A percentile compares a stretch with the other conserved stretches of the same genome.
These are phyloP conservation scores for Rhynchospora pubera DNA, from an alignment of 176 grass and related monocot species.

Conservation along the genomic window DNA sequence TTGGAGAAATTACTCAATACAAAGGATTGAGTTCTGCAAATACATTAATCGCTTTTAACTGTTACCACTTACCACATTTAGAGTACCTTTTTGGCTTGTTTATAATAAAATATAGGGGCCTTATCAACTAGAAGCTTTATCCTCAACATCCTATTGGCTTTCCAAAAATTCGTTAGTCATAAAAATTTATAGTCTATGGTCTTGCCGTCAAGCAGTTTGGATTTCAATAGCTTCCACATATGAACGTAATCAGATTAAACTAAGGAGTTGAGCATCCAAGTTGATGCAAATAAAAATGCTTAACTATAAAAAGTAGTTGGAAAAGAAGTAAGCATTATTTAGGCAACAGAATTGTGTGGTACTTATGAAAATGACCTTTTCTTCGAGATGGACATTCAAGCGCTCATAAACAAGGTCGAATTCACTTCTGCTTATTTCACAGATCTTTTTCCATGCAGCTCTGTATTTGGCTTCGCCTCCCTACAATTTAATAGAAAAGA, in stretches of 20 bases:
- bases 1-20: neutral
- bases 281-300: neutral
- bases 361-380: slow-evolving; percentile 57
- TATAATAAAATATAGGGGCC: neutral
- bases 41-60: neutral
- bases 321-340: neutral
- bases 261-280: neutral
- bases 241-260: neutral
- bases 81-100: neutral
- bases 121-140: neutral
- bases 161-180: neutral
- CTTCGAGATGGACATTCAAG: slow-evolving; percentile 64
- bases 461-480: slow-evolving; percentile 72
- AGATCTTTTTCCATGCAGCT: slow-evolving; percentile 90
- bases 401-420: slow-evolving; percentile 80
- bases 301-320: neutral
- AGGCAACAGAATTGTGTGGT: neutral
- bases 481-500: slow-evolving; percentile 38
- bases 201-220: neutral
- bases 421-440: slow-evolving; percentile 85
- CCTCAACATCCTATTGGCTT: neutral
- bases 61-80: neutral
- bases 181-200: neutral
- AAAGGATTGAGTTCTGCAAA: neutral
- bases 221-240: neutral